These are phyloP conservation scores for Suhomyces pyralidae DNA, from an alignment of 805 yeast genomes.

Conservation along the genomic window DNA sequence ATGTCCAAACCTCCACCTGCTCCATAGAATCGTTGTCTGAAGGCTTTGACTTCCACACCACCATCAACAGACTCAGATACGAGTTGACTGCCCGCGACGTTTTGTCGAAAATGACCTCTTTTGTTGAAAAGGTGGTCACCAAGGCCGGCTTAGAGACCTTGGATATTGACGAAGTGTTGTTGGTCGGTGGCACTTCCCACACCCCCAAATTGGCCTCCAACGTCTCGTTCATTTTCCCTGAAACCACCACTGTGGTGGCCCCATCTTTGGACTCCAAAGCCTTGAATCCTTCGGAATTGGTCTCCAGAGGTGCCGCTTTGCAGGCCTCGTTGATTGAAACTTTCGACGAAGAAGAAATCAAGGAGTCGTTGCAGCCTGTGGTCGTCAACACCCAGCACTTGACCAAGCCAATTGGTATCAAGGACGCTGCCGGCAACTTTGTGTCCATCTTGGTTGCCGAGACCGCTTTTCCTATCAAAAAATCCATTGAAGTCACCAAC, in stretches of 20 bases:
- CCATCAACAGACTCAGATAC: constrained; percentile 90
- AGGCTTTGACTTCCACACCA: constrained; percentile 89
- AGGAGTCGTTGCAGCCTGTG: constrained; percentile 77
- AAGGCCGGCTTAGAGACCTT: constrained; percentile 84
- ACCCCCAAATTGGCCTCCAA: constrained; percentile 86
- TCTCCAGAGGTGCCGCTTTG: constrained; percentile 93
- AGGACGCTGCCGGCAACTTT: constrained; percentile 68
- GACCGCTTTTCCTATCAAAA: constrained; percentile 89
- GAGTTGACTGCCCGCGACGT: constrained; percentile 83
- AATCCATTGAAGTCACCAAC: constrained; percentile 60
- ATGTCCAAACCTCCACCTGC: constrained; percentile 82
- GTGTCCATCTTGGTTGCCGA: constrained; percentile 72
- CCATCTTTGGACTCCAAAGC: constrained; percentile 79
- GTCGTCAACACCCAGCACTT: constrained; percentile 88
- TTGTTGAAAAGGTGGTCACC: constrained; percentile 67
- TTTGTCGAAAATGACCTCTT: constrained; percentile 69
- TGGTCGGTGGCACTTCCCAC: constrained; percentile 91
- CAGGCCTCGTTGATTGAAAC: constrained; percentile 86
- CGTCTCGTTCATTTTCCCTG: constrained; percentile 76
- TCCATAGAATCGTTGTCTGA: constrained; percentile 94
- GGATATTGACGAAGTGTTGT: constrained; percentile 86
- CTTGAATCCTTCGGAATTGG: constrained; percentile 81
- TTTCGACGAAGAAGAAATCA: constrained; percentile 78
- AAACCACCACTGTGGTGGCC: constrained; percentile 67
- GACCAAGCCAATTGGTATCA: constrained; percentile 78